Conservation (phyloP, 352 stramenopile species). For the Globisporangium middletonii region DNA sequence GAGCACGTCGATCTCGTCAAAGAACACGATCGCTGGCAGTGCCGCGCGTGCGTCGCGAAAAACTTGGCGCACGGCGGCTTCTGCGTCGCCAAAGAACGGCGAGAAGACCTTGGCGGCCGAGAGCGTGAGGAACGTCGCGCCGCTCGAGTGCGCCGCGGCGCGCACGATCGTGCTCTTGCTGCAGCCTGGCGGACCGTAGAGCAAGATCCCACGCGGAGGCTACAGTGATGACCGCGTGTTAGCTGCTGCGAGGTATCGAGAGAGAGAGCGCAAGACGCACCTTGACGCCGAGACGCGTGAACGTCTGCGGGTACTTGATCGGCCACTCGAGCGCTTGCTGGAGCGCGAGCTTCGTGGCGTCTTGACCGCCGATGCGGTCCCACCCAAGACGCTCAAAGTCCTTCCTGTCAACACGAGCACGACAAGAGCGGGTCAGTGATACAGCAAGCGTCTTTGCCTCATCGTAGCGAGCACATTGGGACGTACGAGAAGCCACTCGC, state of each 20-base stretch:
- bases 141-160: conserved; percentile 65
- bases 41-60: conserved; percentile 74
- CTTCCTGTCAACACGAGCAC: conserved; percentile 24
- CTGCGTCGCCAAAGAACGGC: conserved; percentile 85
- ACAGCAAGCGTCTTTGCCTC: background rate
- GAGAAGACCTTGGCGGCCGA: conserved; percentile 87
- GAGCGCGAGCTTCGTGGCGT: conserved; percentile 62
- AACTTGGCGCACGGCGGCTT: conserved; percentile 73
- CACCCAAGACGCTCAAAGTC: conserved; percentile 54
- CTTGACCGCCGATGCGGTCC: conserved; percentile 73
- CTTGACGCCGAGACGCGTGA: conserved; percentile 61
- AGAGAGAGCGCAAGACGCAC: conserved; percentile 4
- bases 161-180: conserved; percentile 89
- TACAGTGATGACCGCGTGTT: background rate
- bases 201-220: conserved; percentile 71
- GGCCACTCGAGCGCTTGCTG: conserved; percentile 89
- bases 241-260: background rate
- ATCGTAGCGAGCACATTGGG: background rate
- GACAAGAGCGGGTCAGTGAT: background rate
- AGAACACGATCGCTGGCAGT: conserved; percentile 89
- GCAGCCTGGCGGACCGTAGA: conserved; percentile 89
- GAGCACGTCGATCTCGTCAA: conserved; percentile 87
- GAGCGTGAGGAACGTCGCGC: conserved; percentile 82
- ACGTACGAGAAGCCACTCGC: conserved; percentile 51
- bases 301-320: conserved; percentile 67